These are phyloP conservation scores for Aureobasidium sp. DNA, from an alignment of 2,329 filamentous ascomycete species.

Conservation along the genomic window DNA sequence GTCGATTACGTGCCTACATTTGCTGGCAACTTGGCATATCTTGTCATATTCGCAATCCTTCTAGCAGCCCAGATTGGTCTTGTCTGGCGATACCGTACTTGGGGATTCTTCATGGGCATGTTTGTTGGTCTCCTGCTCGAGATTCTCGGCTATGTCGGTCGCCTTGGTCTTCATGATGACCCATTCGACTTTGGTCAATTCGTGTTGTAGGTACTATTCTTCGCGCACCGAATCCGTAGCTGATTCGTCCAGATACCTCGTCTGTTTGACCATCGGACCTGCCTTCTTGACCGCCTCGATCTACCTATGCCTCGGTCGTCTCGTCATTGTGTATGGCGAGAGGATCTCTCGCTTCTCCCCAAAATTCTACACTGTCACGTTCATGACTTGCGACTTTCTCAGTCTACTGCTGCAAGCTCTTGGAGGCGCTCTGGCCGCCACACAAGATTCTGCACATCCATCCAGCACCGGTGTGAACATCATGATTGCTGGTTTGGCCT, in stretches of 20 bases:
- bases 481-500: conserved; percentile 50
- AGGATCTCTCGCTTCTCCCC: conserved; percentile 20
- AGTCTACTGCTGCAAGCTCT: conserved; percentile 50
- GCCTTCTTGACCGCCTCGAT: conserved; percentile 50
- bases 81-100: conserved; percentile 47
- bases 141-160: conserved; percentile 49
- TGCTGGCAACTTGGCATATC: conserved; percentile 47
- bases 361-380: conserved; percentile 43
- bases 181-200: conserved; percentile 46
- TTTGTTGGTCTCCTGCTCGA: conserved; percentile 45
- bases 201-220: conserved; percentile 37
- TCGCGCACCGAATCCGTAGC: not conserved
- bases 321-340: conserved; percentile 46
- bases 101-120: conserved; percentile 49
- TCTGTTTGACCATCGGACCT: conserved; percentile 50
- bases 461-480: conserved; percentile 44
- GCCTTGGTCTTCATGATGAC: conserved; percentile 48
- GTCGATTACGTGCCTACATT: conserved; percentile 50
- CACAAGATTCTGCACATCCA: conserved; percentile 36
- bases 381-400: conserved; percentile 50
- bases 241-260: conserved; percentile 40
- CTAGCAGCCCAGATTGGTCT: conserved; percentile 43
- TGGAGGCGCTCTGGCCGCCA: conserved; percentile 52
- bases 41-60: conserved; percentile 44
- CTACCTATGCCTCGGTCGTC: conserved; percentile 51